phyloP scores from a whole-genome alignment of 148 eudicot species.

The Agrostemma githago region DNA sequence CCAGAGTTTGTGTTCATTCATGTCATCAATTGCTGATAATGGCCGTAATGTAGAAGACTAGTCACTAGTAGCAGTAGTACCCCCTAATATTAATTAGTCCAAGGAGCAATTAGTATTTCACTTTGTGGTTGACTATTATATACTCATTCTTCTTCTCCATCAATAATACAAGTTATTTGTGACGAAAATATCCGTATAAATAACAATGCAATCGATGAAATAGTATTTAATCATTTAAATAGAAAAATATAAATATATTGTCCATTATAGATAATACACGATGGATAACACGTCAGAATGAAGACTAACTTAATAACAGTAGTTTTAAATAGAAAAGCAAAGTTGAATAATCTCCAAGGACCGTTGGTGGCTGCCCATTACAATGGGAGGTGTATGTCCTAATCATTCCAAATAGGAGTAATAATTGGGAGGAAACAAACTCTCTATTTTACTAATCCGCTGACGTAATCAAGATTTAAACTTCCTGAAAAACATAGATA shows the following conservation, averaged over 20 bases:
- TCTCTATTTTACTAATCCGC: constrained; percentile 7
- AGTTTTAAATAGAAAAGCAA: background rate
- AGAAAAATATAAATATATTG: no score
- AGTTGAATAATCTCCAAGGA: constrained; percentile 7
- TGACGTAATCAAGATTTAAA: no score
- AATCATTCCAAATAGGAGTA: constrained; percentile 3
- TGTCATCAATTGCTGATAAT: background rate
- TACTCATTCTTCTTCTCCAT: background rate
- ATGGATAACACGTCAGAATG: no score
- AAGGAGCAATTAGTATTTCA: background rate
- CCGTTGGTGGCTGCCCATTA: constrained; percentile 26
- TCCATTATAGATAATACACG: no score
- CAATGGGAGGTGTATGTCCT: background rate
- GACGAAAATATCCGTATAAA: no score
- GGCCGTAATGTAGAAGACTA: background rate
- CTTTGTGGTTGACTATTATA: constrained; percentile 17
- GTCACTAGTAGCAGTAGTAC: background rate
- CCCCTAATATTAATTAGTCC: background rate
- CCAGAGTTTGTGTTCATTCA: no score
- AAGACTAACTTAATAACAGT: no score
- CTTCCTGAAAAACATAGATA: no score
- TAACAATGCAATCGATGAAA: no score
- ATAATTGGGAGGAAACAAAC: background rate
- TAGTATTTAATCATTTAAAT: no score
- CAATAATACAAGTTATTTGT: no score